These are phyloP conservation scores for Kurtzmaniella quercitrusa DNA, from an alignment of 1,139 yeast genomes.

Conservation along the genomic window DNA sequence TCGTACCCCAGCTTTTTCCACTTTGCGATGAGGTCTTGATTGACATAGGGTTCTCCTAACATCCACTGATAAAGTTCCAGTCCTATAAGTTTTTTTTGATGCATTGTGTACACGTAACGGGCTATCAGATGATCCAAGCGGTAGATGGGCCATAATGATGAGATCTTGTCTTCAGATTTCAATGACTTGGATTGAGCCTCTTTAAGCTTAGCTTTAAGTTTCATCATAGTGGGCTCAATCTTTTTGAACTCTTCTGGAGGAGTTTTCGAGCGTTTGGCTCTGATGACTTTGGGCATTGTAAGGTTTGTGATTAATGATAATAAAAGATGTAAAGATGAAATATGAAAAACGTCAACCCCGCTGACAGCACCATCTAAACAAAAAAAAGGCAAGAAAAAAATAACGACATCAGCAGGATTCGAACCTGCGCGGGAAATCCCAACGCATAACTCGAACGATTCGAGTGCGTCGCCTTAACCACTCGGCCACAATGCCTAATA, in stretches of 20 bases:
- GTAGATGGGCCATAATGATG: constrained; percentile 69
- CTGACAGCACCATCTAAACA: too few species aligned
- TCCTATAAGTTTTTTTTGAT: constrained; percentile 63
- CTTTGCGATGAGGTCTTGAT: constrained; percentile 73
- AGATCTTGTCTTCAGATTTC: constrained; percentile 37
- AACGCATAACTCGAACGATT: constrained; percentile 53
- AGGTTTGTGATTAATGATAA: neutral
- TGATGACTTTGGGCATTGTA: constrained; percentile 39
- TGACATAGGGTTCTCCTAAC: constrained; percentile 62
- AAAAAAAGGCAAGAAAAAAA: constrained; percentile 23
- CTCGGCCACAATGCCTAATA: constrained; percentile 65
- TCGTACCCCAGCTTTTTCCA: constrained; percentile 94
- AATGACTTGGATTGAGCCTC: constrained; percentile 44
- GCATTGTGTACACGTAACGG: constrained; percentile 70
- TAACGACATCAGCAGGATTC: constrained; percentile 82
- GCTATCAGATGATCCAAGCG: constrained; percentile 72
- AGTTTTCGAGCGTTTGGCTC: constrained; percentile 33
- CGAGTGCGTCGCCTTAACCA: constrained; percentile 83
- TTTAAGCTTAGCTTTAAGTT: constrained; percentile 58
- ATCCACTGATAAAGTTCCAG: constrained; percentile 72
- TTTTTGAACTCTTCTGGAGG: constrained; percentile 78
- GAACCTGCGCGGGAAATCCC: constrained; percentile 91
- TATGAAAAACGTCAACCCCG: neutral
- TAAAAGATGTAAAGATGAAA: neutral
- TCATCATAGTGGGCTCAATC: constrained; percentile 65